Conservation (phyloP, 805 yeast genomes). For the Hanseniaspora nectarophila region DNA sequence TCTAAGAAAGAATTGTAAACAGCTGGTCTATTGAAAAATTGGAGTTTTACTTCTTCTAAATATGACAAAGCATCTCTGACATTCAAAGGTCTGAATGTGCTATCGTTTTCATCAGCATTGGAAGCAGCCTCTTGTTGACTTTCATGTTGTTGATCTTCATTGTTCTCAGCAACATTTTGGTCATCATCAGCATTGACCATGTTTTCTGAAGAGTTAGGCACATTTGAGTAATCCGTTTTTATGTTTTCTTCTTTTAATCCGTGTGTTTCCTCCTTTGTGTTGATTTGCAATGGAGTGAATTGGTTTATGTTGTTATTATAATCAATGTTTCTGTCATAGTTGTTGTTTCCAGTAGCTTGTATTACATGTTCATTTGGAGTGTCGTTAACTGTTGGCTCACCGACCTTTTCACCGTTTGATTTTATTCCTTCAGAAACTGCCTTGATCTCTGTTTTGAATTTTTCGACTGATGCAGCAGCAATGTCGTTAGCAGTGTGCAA, state of each 20-base stretch:
- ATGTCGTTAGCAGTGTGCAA: conserved; percentile 7
- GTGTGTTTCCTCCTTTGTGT: neutral
- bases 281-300: conserved; percentile 7
- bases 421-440: conserved; percentile 1
- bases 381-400: neutral
- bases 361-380: neutral
- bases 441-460: conserved; percentile 8
- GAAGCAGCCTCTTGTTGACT: conserved; percentile 6
- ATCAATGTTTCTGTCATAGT: neutral
- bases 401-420: neutral
- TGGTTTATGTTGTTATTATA: neutral
- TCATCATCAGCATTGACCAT: neutral
- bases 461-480: conserved; percentile 14
- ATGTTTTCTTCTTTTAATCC: neutral
- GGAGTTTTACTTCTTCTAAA: conserved; percentile 88
- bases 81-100: conserved; percentile 63
- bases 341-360: neutral
- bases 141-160: neutral
- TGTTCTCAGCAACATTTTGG: neutral
- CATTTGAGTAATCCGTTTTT: neutral
- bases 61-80: conserved; percentile 94
- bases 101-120: conserved; percentile 18
- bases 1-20: conserved; percentile 92
- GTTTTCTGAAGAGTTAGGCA: neutral
- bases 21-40: conserved; percentile 84